Evolutionary conservation across 352 stramenopile species (phyloP), one percentile per base, ranked within the genome.

Genomic region (Lagenidium giganteum): DNA sequence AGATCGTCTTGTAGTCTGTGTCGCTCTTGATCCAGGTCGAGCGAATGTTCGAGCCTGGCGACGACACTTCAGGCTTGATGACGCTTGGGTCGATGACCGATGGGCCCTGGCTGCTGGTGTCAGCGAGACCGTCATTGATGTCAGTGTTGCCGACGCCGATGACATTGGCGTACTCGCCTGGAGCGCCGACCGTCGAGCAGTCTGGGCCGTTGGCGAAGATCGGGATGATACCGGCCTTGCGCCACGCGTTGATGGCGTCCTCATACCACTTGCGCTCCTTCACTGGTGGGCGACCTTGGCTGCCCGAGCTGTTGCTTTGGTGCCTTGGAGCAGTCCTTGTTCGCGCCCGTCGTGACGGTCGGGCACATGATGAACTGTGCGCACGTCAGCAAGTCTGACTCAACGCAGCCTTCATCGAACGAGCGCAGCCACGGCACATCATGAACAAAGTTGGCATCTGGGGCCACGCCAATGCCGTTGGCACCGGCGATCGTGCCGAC

Each of bases 321-420:
- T 9, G 43, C 48, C 33, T 59, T 49, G 20, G 16, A 32, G 29
- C 57, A 67, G 30, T 61, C 45, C 16, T 28, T 35, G 54, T 57
- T 46, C 14, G 27, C 51, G 31, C 58, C 58, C 6, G 62, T 17
- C n/a, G 45, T 31, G 40, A 57, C 42, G 1, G 43, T 57, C 0
- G 59, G 59, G n/a, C 59, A 69, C 8, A 61, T 21, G 43, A 69
- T 65, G 26, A 58, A 69, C 39, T 69, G 41, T 12, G 34, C 29
- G 30, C 59, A 69, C 20, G 41, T 45, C 1, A 69, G 18, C 8
- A 69, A 29, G 16, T 45, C 54, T 4, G 27, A 26, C 34, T 64
- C 29, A 11, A 41, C 40, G 24, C 58, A 68, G 2, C 28, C 40
- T 13, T n/a, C 40, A 4, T 37, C 25, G 25, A 51, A 7, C n/a